Percentiles rank a stretch among this genome's conserved stretches.
phyloP scores from a whole-genome alignment of 1,284 basidiomycete genomes.

The Ustilago tritici region DNA sequence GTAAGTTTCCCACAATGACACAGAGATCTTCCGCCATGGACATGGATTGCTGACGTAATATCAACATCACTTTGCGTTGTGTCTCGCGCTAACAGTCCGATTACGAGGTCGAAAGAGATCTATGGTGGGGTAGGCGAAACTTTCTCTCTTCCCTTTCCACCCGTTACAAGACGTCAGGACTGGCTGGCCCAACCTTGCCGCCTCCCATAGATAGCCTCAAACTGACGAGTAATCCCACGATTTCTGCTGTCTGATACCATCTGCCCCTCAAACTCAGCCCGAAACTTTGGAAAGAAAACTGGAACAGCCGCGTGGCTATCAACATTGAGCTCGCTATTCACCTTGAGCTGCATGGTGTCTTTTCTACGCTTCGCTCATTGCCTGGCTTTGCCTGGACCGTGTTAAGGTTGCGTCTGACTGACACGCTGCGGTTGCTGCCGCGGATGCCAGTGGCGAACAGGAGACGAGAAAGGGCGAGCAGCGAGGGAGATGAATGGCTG shows the following conservation, averaged over 20 bases:
- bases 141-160: constrained; percentile 4
- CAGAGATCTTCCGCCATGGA: background rate
- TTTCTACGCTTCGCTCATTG: constrained; percentile 9
- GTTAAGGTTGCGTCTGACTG: constrained; percentile 14
- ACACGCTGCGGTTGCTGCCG: constrained; percentile 9
- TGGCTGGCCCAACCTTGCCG: background rate
- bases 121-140: constrained; percentile 65
- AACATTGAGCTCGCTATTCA: constrained; percentile 29
- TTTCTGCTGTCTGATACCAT: constrained; percentile 14
- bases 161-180: background rate
- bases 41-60: constrained; percentile 10
- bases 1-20: constrained; percentile 29
- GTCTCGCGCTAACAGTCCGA: constrained; percentile 46
- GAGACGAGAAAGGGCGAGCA: background rate
- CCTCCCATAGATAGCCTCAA: constrained; percentile 4
- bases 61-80: background rate
- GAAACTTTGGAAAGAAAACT: constrained; percentile 37
- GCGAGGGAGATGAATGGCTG: constrained; percentile 22
- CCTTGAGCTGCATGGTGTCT: constrained; percentile 25
- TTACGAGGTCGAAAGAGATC: constrained; percentile 67
- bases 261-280: constrained; percentile 17
- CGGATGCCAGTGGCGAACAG: background rate
- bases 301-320: constrained; percentile 28
- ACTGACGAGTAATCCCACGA: constrained; percentile 27
- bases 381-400: constrained; percentile 12